Conservation (phyloP, 83 land plant genomes). For the Larix sibirica region DNA sequence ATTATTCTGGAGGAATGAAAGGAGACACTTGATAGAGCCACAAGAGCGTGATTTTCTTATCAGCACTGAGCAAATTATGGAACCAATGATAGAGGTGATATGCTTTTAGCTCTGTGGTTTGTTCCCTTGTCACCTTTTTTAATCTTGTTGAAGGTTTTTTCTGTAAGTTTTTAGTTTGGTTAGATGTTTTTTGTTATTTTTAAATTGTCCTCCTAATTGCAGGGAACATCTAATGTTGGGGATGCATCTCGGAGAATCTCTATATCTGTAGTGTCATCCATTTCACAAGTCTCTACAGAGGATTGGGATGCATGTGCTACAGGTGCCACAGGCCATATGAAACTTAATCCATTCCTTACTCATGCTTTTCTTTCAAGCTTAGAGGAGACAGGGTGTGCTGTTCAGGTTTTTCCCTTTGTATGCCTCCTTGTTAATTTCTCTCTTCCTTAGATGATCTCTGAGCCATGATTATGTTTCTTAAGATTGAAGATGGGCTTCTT, state of each 20-base stretch:
- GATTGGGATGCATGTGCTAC: conserved; percentile 87
- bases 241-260: conserved; percentile 34
- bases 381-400: conserved; percentile 78
- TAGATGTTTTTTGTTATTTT: not conserved
- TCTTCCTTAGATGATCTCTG: conserved; percentile 6
- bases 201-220: not conserved
- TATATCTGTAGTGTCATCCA: conserved; percentile 77
- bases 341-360: conserved; percentile 76
- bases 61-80: conserved; percentile 10
- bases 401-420: conserved; percentile 47
- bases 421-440: not conserved
- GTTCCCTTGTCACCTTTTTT: not conserved
- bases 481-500: not conserved
- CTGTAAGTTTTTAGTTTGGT: not conserved
- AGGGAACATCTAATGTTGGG: conserved; percentile 3
- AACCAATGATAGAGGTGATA: conserved; percentile 10
- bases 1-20: conserved; percentile 1
- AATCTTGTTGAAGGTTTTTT: not conserved
- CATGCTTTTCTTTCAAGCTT: conserved; percentile 89
- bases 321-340: conserved; percentile 65
- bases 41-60: conserved; percentile 2
- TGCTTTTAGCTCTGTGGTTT: not conserved
- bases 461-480: not conserved
- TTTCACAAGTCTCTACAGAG: conserved; percentile 54
- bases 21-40: conserved; percentile 9